Percentiles rank a stretch among this genome's conserved stretches.
Conservation (phyloP, 208 protist genomes). For the Trypanosoma boissoni region DNA sequence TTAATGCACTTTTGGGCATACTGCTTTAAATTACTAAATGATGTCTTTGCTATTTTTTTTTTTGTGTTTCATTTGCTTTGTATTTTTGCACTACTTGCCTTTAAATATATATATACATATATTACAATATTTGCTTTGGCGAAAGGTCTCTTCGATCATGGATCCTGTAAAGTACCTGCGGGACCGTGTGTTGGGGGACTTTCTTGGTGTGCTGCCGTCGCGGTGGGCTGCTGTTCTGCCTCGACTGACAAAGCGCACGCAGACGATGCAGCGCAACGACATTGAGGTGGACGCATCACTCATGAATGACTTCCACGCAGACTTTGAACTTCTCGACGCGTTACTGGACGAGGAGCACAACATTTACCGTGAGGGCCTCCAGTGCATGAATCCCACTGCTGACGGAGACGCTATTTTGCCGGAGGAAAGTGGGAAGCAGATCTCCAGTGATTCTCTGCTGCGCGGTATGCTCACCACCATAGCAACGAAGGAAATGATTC, state of each 20-base stretch:
- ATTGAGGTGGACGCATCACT: background rate
- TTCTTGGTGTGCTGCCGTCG: background rate
- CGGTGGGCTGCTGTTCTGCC: slow-evolving; percentile 26
- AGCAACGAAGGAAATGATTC: slow-evolving; percentile 38
- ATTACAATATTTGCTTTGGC: too few species aligned
- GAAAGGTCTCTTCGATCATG: background rate
- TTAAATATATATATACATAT: too few species aligned
- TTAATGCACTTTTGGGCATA: too few species aligned
- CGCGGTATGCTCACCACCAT: slow-evolving; percentile 39
- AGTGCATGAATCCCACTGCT: background rate
- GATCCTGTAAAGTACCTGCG: background rate
- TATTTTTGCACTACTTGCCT: too few species aligned
- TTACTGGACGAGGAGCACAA: slow-evolving; percentile 46
- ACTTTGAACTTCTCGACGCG: slow-evolving; percentile 33
- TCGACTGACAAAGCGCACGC: slow-evolving; percentile 37
- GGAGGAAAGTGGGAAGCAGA: background rate
- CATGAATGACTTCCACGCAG: slow-evolving; percentile 21
- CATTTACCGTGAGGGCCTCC: slow-evolving; percentile 36
- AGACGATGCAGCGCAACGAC: slow-evolving; percentile 20
- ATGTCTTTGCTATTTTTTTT: too few species aligned
- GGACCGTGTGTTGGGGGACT: background rate
- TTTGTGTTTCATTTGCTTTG: too few species aligned
- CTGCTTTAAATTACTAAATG: too few species aligned
- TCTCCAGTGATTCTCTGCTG: slow-evolving; percentile 20
- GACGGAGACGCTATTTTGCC: background rate